Evolutionary conservation across 306 rosid species (phyloP), one percentile per base, ranked within the genome.

Genomic region (Castanopsis chinensis): DNA sequence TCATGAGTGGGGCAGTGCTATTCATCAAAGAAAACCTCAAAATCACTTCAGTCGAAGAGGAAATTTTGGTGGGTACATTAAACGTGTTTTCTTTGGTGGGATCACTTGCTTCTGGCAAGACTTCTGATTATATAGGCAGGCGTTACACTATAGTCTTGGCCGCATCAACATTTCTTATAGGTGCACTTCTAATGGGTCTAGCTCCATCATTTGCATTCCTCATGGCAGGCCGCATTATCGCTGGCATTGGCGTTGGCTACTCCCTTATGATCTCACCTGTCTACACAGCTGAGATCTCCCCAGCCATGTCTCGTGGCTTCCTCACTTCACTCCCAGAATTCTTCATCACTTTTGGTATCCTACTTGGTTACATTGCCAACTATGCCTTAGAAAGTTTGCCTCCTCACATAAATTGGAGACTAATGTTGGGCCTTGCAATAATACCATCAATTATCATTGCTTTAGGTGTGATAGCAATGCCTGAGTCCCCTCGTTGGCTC

Each of bases 1-100:
- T 90, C 19, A 94, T 94, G 97, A 94, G 98, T 88, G 98, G 98
- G 35, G 98, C 97, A 27, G 89, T 77, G 61, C 75, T 94, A 5
- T 85, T 43, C 58, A 90, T 94, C 80, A 85, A 63, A 51, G 82
- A 94, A 58, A 84, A 89, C 71, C 79, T 94, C 13, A 86, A 88
- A 4, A 89, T 94, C 63, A 74, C 90, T 51, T 77, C 92, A 21
- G 73, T 88, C 2, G 91, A 94, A 80, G 89, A 85, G 45, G 98
- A 94, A 79, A 78, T 92, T 53, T 83, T 94, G 59, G 93, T 92
- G 25, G 97, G 98, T 2, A 81, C 87, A 33, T 41, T 94, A 3
- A 94, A 94, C 30, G 84, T 92, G 4, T 91, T 86, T 78, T 94
- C 98, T 13, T 57, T 93, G 10, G 49, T 92, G 23, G 97, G 98